These are phyloP conservation scores for Yamadazyma conglobata DNA, from an alignment of 1,139 yeast species.

Conservation along the genomic window DNA sequence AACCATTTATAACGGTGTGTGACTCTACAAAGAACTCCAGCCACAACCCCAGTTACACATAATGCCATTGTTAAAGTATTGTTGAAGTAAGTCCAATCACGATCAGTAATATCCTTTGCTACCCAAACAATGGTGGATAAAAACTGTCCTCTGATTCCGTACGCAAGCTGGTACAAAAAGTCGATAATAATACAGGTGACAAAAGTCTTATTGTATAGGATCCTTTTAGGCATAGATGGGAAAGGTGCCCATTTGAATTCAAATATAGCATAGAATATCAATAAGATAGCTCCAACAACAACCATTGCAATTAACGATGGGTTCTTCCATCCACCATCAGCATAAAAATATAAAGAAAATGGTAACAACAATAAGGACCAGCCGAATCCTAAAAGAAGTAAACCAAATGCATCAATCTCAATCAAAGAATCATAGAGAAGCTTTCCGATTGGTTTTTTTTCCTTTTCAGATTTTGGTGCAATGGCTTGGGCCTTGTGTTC, in stretches of 20 bases:
- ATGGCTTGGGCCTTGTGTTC: constrained; percentile 19
- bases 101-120: constrained; percentile 22
- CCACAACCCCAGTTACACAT: constrained; percentile 30
- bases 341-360: constrained; percentile 26
- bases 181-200: constrained; percentile 21
- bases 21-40: constrained; percentile 24
- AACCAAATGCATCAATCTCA: constrained; percentile 31
- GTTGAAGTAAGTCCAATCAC: constrained; percentile 30
- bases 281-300: constrained; percentile 27
- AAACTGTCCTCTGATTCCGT: constrained; percentile 17
- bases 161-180: constrained; percentile 15
- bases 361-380: constrained; percentile 32
- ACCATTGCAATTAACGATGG: constrained; percentile 38
- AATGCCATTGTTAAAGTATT: constrained; percentile 29
- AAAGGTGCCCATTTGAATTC: constrained; percentile 26
- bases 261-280: constrained; percentile 21
- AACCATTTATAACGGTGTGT: constrained; percentile 28
- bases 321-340: constrained; percentile 26
- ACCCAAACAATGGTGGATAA: constrained; percentile 16
- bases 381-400: constrained; percentile 31
- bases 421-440: constrained; percentile 4
- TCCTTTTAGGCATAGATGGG: constrained; percentile 32
- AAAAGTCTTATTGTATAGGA: constrained; percentile 27
- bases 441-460: constrained; percentile 3
- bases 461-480: constrained; percentile 5